These are phyloP conservation scores for Nicotiana attenuata DNA, from an alignment of 257 asterid species.

Conservation along the genomic window DNA sequence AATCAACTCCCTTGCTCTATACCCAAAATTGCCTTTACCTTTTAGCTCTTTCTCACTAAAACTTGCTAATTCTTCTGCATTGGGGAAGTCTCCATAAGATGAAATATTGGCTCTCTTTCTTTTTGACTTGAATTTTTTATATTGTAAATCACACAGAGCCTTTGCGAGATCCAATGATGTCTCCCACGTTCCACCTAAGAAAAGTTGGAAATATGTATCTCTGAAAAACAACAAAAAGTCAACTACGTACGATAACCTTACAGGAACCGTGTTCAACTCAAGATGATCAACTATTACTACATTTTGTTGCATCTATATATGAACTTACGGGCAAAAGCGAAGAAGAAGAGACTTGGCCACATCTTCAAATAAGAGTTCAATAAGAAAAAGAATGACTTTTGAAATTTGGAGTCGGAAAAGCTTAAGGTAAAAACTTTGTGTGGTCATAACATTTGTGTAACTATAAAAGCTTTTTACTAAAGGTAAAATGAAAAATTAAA, in stretches of 20 bases:
- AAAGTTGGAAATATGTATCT: neutral
- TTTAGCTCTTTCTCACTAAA: conserved; percentile 20
- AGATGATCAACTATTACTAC: too few species aligned
- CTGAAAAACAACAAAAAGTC: too few species aligned
- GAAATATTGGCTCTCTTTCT: conserved; percentile 17
- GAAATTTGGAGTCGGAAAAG: too few species aligned
- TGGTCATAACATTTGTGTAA: too few species aligned
- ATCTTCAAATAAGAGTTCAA: conserved; percentile 36
- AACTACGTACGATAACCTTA: too few species aligned
- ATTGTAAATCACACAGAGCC: conserved; percentile 31
- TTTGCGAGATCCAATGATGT: neutral
- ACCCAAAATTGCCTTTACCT: conserved; percentile 25
- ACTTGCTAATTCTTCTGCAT: conserved; percentile 28
- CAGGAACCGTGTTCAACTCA: too few species aligned
- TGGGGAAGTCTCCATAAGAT: conserved; percentile 27
- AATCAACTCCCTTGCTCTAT: conserved; percentile 20
- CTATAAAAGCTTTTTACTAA: too few species aligned
- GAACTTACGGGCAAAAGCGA: conserved; percentile 29
- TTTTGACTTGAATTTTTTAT: neutral
- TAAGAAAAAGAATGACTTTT: too few species aligned
- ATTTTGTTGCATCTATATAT: neutral
- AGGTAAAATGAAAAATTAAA: too few species aligned
- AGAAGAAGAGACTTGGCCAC: conserved; percentile 45
- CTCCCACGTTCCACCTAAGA: neutral
- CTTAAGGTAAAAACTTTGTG: too few species aligned